Evolutionary conservation across 768 basidiomycete species (phyloP), one percentile per base, ranked within the genome.

Genomic region (Boletus rubropictus): DNA sequence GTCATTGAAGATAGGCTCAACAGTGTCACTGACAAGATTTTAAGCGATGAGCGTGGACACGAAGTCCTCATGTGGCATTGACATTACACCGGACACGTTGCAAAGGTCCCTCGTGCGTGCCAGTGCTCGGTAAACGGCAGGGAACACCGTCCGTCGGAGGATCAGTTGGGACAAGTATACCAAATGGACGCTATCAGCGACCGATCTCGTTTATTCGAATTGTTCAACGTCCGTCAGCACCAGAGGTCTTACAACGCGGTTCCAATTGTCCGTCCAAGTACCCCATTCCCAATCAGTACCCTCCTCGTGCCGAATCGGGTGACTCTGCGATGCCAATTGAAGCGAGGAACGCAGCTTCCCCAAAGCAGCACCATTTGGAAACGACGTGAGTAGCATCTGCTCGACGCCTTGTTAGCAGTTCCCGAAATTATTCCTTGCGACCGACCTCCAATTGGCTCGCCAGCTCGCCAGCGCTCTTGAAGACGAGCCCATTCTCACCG

Each of bases 251-350:
- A 95, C 72, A 17, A 78, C 71, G 36, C 67, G 70, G 41, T 78
- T 75, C 93, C 93, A 97, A 57, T 93, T 93, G 44, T 90, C 81
- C 46, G 83, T 75, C 92, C 93, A 97, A 0, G 78, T 79, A 20
- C 72, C 68, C 89, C 89, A 92, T 27, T 74, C 70, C 73, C 76
- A 76, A 22, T 62, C 58, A 7, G 55, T 62, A 2, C 56, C 65
- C 27, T 54, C 57, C 50, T 48, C 40, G 38, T 56, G 58, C 34
- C 43, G 48, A 40, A 46, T 50, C 17, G 49, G 51, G 22, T 54
- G 66, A 7, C 64, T 46, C 29, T 57, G 50, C 1, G 65, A 64
- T 5, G 72, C 63, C 10, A 60, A 24, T 17, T 52, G 58, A 27
- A 89, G 70, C 21, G 79, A 81, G 8, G 69, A 63, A 32, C 79